These are phyloP conservation scores for Orobanche coerulescens DNA, from an alignment of 257 asterid genomes.

Conservation along the genomic window DNA sequence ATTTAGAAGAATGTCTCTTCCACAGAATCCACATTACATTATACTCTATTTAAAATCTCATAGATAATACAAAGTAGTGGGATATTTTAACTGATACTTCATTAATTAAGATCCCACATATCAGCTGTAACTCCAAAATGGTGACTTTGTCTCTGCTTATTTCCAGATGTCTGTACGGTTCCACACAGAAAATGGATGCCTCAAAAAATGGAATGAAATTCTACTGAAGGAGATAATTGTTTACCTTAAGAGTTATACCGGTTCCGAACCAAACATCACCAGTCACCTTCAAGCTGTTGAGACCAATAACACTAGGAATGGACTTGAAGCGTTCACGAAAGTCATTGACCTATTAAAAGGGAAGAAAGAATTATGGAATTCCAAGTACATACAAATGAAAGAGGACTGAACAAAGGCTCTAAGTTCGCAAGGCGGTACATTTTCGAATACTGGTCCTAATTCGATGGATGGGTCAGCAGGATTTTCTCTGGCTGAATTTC, in stretches of 20 bases:
- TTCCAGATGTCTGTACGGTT: not conserved
- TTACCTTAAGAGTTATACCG: constrained; percentile 71
- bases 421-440: constrained; percentile 36
- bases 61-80: not conserved
- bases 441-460: constrained; percentile 63
- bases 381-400: constrained; percentile 9
- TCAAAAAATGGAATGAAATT: constrained; percentile 7
- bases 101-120: too few species aligned
- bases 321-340: constrained; percentile 67
- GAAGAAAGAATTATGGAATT: constrained; percentile 10
- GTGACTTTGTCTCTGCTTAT: too few species aligned
- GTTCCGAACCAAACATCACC: constrained; percentile 94
- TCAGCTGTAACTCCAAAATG: too few species aligned
- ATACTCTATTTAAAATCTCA: not conserved
- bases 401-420: constrained; percentile 4
- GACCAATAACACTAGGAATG: constrained; percentile 68
- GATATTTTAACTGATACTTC: not conserved
- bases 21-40: not conserved
- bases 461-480: constrained; percentile 62
- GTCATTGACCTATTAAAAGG: constrained; percentile 48
- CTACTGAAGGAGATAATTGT: constrained; percentile 4
- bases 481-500: constrained; percentile 63
- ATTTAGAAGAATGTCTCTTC: not conserved
- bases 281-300: constrained; percentile 66
- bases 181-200: not conserved